Base-by-base conservation (phyloP, 441 rosid species). In the Gossypium lobatum region DNA sequence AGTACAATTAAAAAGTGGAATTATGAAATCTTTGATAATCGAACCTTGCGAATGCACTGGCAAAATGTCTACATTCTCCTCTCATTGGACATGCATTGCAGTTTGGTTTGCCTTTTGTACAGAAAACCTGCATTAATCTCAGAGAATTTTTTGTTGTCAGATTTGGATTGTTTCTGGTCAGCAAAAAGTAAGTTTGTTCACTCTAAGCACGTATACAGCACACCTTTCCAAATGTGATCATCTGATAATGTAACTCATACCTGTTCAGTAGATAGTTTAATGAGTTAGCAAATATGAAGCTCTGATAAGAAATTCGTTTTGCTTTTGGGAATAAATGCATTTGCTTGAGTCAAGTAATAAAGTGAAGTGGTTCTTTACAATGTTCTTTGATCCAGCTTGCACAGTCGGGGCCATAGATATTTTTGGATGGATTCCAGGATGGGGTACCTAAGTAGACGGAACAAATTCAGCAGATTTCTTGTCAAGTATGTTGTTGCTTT, bases 221-320 rank as follows among this genome's bases (percentile, higher is more conserved):
- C 63, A 90, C 95, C 95, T 90, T 90, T 76, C 95, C 95, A 74
- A 90, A 90, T 50, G 95, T 90, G 70, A 88, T 90, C 86, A 90
- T 77, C 78, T 90, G 95, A 81, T 90, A 90, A 70, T 90, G 95
- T 34, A 90, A 77, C 76, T 90, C 93, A 77, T 90, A 88, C 84
- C 93, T 90, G 84, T 48, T 70, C 73, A 71, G 65, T 13, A 65
- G 34, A 73, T 48, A 72, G 18, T 37, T 18, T 3, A 74, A 73
- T 71, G 54, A 37, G 62, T 31, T 75, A 82, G 79, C 60, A 62
- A 57, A 70, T 72, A 17, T 23, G 25, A 37, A 62, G 23, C 28
- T 73, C 46, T 18, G 42, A 64, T 39, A 79, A 61, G 52, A 45
- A 67, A 37, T 42, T 21, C 57, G 31, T 61, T 71, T 67, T 64